Base-by-base conservation (phyloP, 73 alveolate genomes). In the Blepharisma japonicum region DNA sequence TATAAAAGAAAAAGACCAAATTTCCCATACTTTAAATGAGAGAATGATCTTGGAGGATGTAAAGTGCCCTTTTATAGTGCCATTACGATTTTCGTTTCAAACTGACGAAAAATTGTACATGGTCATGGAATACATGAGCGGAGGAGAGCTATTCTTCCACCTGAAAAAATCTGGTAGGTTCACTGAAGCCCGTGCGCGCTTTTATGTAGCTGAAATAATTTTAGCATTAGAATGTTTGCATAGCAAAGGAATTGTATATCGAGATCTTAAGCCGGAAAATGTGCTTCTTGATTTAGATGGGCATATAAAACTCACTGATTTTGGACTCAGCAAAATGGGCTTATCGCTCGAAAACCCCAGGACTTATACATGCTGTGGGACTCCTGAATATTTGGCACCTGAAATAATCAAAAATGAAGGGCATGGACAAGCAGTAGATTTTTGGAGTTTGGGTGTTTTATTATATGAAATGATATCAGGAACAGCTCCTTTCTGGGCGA, bases 381-480 rank as follows among this genome's bases (percentile, higher is more conserved):
- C 99, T n/a, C 97, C 97, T 42, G 99, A 95, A 74, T 95, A 95
- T 84, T 81, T 95, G 45, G 96, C 99, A 4, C 99, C 99, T 25
- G 99, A 95, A 86, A 93, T 93, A 70, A 83, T 95, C 46, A 88
- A 78, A 25, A 91, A 90, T 50, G 83, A 86, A 47, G 99, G 98
- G 6, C 94, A 95, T 88, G 93, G 87, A 70, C 91, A 90, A 55
- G 90, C 91, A 50, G 98, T 91, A 1, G 99, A 95, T 79, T 95
- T 97, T 98, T 95, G 99, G 99, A 81, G 92, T 14, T 82, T 93
- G 7, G 99, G 99, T 9, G 91, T 95, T 55, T 67, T 95, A 25
- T 55, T 85, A n/a, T 95, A 92, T 87, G 99, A 95, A 83, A 80
- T 95, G 91, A 50, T 95, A 14, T 88, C 81, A 55, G 99, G 99